Evolutionary conservation across 192 early-diverging fungal genomes (phyloP).

Genomic region (Neocallimastix lanati): DNA sequence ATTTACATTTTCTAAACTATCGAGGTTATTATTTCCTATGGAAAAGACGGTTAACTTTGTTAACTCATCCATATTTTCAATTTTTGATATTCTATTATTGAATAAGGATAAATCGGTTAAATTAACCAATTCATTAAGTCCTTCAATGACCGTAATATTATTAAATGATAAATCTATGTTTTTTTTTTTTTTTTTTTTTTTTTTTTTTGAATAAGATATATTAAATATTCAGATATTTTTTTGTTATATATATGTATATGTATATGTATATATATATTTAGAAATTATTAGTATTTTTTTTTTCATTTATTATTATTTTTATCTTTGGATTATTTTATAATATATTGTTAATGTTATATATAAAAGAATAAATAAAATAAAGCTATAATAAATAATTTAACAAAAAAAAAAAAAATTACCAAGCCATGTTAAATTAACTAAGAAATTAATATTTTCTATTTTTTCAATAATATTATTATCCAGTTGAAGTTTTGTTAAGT

Average conservation of each 20-base stretch:
- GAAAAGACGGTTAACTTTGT: slow-evolving; percentile 34
- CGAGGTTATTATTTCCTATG: slow-evolving; percentile 35
- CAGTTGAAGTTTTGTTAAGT: slow-evolving; percentile 39
- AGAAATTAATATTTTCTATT: slow-evolving; percentile 37
- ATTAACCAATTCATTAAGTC: slow-evolving; percentile 26
- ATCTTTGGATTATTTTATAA: too few species aligned
- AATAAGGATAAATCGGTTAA: slow-evolving; percentile 41
- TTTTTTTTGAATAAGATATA: too few species aligned
- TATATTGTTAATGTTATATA: too few species aligned
- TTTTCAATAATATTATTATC: slow-evolving; percentile 51
- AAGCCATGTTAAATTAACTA: slow-evolving; percentile 39
- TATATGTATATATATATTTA: neutral
- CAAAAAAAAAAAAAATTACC: slow-evolving; percentile 5
- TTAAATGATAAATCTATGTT: slow-evolving; percentile 41
- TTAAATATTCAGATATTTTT: neutral
- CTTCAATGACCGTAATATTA: slow-evolving; percentile 42
- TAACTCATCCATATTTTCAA: slow-evolving; percentile 36
- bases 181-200: too few species aligned
- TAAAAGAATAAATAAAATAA: neutral
- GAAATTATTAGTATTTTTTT: too few species aligned
- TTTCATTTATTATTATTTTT: too few species aligned
- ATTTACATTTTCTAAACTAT: slow-evolving; percentile 28
- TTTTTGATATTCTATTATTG: slow-evolving; percentile 38
- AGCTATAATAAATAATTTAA: neutral
- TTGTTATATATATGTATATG: slow-evolving; percentile 1